Conservation (phyloP, 1,139 yeast species). For the Candida labiduridarum region DNA sequence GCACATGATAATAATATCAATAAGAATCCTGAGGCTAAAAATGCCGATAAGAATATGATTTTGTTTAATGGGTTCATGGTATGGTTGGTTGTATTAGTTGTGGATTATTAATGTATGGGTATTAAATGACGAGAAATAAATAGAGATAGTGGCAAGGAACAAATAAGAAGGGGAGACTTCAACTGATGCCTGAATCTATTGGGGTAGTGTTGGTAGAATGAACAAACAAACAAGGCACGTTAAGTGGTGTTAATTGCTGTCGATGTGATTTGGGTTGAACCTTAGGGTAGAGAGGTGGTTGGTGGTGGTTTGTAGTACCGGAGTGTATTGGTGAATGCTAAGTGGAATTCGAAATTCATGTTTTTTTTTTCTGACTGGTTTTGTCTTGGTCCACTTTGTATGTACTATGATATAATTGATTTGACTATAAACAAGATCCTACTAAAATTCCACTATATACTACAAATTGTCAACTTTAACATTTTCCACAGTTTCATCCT, state of each 20-base stretch:
- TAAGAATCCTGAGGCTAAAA: constrained; percentile 75
- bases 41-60: constrained; percentile 69
- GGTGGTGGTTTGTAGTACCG: too few relatives aligned
- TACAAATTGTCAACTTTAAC: neutral
- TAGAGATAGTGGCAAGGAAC: neutral
- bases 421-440: neutral
- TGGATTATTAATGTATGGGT: neutral
- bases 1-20: constrained; percentile 74
- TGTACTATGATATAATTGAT: neutral
- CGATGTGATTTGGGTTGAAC: too few relatives aligned
- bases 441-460: neutral
- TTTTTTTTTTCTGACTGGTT: neutral
- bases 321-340: too few relatives aligned
- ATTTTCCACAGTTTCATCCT: constrained; percentile 22
- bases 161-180: too few relatives aligned
- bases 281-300: too few relatives aligned
- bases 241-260: too few relatives aligned
- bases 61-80: constrained; percentile 62
- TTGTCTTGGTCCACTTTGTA: neutral
- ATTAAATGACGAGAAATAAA: neutral
- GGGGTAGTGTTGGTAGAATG: too few relatives aligned
- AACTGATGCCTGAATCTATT: too few relatives aligned
- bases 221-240: too few relatives aligned
- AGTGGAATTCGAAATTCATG: neutral
- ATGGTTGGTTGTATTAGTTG: too few relatives aligned